Conservation (phyloP, 768 basidiomycete species). For the Leccinum variicolor region DNA sequence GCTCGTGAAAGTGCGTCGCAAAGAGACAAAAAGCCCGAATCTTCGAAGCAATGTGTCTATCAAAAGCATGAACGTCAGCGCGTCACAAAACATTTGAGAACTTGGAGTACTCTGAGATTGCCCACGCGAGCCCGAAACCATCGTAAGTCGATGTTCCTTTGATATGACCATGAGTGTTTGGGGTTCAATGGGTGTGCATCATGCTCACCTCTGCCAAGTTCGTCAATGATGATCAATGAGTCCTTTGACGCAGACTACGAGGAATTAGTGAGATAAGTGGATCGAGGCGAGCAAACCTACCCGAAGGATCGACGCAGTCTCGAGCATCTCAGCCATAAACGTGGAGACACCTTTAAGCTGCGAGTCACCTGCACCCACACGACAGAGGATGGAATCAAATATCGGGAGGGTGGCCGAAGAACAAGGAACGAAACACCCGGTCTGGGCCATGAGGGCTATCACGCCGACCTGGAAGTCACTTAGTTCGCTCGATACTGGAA, state of each 20-base stretch:
- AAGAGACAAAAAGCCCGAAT: conserved; percentile 95
- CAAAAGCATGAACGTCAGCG: background rate
- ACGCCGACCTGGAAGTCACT: conserved; percentile 68
- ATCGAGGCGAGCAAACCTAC: conserved; percentile 38
- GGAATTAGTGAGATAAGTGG: background rate
- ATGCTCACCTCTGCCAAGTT: conserved; percentile 77
- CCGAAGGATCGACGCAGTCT: conserved; percentile 92
- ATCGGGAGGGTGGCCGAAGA: conserved; percentile 81
- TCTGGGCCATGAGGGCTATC: conserved; percentile 95
- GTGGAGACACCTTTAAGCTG: conserved; percentile 98
- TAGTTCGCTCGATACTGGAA: background rate
- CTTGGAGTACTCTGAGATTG: conserved; percentile 86
- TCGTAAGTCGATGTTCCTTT: conserved; percentile 94
- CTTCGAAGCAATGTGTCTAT: conserved; percentile 86
- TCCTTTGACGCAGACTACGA: conserved; percentile 83
- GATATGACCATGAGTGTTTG: conserved; percentile 7
- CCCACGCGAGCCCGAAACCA: conserved; percentile 97
- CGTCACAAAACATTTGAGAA: background rate
- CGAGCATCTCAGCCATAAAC: conserved; percentile 99
- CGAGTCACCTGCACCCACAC: conserved; percentile 97
- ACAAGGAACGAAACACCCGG: conserved; percentile 94
- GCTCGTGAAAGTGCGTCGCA: conserved; percentile 97
- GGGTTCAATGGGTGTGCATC: background rate
- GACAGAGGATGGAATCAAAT: conserved; percentile 92
- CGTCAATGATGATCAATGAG: conserved; percentile 96